These are phyloP conservation scores for Viola odorata DNA, from an alignment of 345 rosid genomes.

Conservation along the genomic window DNA sequence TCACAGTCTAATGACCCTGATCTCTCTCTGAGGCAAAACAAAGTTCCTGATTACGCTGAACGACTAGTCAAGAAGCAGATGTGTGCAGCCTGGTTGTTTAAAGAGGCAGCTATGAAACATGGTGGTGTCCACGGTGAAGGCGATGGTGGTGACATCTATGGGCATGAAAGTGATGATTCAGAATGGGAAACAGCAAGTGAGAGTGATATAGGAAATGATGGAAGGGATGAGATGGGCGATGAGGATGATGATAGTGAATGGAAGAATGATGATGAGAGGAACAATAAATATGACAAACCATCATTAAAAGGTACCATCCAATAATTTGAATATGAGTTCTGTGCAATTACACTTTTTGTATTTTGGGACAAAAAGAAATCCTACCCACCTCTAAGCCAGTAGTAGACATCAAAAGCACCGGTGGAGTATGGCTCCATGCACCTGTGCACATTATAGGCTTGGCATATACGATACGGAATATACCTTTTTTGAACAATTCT, in stretches of 20 bases:
- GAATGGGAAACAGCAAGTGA: conserved; percentile 99
- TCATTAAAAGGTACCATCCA: conserved; percentile 22
- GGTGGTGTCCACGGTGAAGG: conserved; percentile 82
- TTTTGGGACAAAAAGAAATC: no score
- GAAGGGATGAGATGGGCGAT: conserved; percentile 64
- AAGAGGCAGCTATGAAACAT: conserved; percentile 86
- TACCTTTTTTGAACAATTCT: no score
- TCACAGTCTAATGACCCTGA: conserved; percentile 97
- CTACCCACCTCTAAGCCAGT: no score
- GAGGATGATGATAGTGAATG: conserved; percentile 67
- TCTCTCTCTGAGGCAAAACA: conserved; percentile 81
- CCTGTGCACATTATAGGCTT: no score
- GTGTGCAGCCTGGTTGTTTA: conserved; percentile 97
- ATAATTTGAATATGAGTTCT: neutral
- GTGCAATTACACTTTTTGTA: no score
- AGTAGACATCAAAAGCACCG: no score
- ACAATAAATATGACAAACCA: conserved; percentile 24
- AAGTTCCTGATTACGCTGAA: conserved; percentile 98
- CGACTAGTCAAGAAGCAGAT: conserved; percentile 94
- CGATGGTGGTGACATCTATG: conserved; percentile 55
- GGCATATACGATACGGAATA: no score
- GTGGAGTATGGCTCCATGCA: no score
- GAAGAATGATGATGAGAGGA: conserved; percentile 49
- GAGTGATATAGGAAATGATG: conserved; percentile 88
- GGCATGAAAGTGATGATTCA: conserved; percentile 77